Evolutionary conservation across 179 eudicot genomes (phyloP), one percentile per base, ranked within the genome.

Genomic region (Beta macrorhiza): DNA sequence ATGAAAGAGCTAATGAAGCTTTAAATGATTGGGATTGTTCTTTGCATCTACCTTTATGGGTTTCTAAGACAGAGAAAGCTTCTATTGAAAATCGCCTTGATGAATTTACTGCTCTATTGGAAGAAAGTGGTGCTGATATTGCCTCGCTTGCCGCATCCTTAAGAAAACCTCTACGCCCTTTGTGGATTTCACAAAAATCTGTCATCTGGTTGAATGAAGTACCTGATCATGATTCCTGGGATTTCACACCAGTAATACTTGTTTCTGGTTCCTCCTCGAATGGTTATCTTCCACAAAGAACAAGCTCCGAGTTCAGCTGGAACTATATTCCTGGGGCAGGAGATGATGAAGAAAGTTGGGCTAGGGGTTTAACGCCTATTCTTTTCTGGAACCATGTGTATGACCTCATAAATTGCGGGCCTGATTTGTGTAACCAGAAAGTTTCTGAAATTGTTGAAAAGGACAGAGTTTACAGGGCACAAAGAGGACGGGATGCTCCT

Each of bases 291-390:
- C 93, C 85, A 71, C 90, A 90, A 65, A 88, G 89, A 57, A 91
- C 89, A 64, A 94, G 90, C 76, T 91, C 98, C 5, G 93, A 93
- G 84, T 94, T 91, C 78, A 96, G 99, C 79, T 96, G 97, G 97
- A 93, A 83, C 74, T 96, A 96, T 82, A 96, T 96, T 64, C 82
- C 99, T 56, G 99, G 99, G 58, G 99, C 99, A 51, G 99, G 99
- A 79, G 99, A 96, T 81, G 99, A 96, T 77, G 99, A 96, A 84
- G 99, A 96, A 83, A 96, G 97, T 82, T 96, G 99, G 99, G 88
- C 99, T 42, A 88, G 98, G 80, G 98, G 97, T 20, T 86, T 96
- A 76, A 87, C 92, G 7, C 98, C 98, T 1, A 64, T 59, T 52
- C 91, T 96, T 63, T 96, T 94, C 83, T 96, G 99, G 99, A 90